Evolutionary conservation across 208 protist species (phyloP).

Genomic region (Blastocrithidia nonstop): DNA sequence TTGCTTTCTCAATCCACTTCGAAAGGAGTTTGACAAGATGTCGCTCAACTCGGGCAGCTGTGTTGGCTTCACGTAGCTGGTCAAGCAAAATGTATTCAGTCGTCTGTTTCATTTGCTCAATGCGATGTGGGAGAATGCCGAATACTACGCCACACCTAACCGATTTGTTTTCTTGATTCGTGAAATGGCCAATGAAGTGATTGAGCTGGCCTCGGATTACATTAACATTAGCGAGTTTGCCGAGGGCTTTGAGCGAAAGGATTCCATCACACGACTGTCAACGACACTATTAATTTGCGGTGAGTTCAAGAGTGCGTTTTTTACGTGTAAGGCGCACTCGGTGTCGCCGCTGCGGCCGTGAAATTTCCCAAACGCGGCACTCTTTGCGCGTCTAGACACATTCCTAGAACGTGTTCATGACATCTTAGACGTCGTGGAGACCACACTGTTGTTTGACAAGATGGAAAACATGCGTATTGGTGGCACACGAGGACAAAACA

Average conservation of each 20-base stretch:
- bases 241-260: slow-evolving; percentile 86
- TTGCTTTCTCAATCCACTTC: slow-evolving; percentile 81
- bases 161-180: slow-evolving; percentile 89
- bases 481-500: slow-evolving; percentile 84
- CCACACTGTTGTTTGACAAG: slow-evolving; percentile 89
- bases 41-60: slow-evolving; percentile 24
- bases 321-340: slow-evolving; percentile 87
- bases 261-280: slow-evolving; percentile 83
- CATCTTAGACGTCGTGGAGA: slow-evolving; percentile 89
- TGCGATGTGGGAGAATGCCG: slow-evolving; percentile 88
- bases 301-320: slow-evolving; percentile 89
- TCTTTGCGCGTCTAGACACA: slow-evolving; percentile 90
- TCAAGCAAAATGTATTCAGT: slow-evolving; percentile 65
- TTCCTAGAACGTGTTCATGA: slow-evolving; percentile 95
- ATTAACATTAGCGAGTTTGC: slow-evolving; percentile 85
- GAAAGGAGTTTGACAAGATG: slow-evolving; percentile 76
- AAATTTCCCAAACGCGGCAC: slow-evolving; percentile 87
- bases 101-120: slow-evolving; percentile 88
- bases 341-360: slow-evolving; percentile 70
- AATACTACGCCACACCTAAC: slow-evolving; percentile 86
- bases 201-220: slow-evolving; percentile 79
- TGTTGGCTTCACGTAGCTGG: slow-evolving; percentile 65
- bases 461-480: slow-evolving; percentile 94
- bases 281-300: slow-evolving; percentile 75
- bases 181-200: slow-evolving; percentile 91